Evolutionary conservation across 306 rosid species (phyloP), one percentile per base, ranked within the genome.

Genomic region (Hylodesmum podocarpum): DNA sequence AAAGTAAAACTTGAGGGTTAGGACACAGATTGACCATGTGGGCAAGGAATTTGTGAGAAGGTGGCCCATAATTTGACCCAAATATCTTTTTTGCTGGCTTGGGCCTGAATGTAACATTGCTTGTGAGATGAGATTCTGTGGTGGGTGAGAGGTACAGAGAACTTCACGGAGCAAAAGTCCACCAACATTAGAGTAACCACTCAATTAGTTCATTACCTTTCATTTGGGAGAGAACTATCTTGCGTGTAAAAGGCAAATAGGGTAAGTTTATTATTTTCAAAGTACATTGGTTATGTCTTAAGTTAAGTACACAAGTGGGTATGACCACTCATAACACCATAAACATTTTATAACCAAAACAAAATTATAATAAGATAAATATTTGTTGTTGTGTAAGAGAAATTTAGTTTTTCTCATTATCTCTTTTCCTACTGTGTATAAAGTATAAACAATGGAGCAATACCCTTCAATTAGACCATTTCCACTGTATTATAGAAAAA

Each of bases 261-360:
- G n/a, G n/a, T n/a, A n/a, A n/a, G n/a, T n/a, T n/a, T n/a, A n/a
- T n/a, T n/a, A n/a, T n/a, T n/a, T n/a, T n/a, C n/a, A 18, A 68
- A 41, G 66, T 50, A 29, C 11, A 16, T 18, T 12, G 8, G 34
- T 3, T 8, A n/a, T 1, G 71, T 66, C 54, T 3, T 8, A n/a
- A 2, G 71, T 66, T 62, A 80, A 64, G 80, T 41, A 15, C 41
- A 51, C 66, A 82, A 78, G 84, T 84, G 34, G 91, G 83, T 62
- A 40, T 66, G 91, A 87, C 88, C 79, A 43, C 19, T 3, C 3
- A 50, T 18, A 16, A 31, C 55, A 24, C 36, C 63, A 62, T 28
- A 27, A 59, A 70, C 13, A 65, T 25, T 57, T 14, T n/a, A 55
- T 55, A 80, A n/a, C n/a, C n/a, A n/a, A n/a, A n/a, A n/a, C n/a